phyloP scores from a whole-genome alignment of 768 basidiomycete species.

The Sporobolomyces phaffii region DNA sequence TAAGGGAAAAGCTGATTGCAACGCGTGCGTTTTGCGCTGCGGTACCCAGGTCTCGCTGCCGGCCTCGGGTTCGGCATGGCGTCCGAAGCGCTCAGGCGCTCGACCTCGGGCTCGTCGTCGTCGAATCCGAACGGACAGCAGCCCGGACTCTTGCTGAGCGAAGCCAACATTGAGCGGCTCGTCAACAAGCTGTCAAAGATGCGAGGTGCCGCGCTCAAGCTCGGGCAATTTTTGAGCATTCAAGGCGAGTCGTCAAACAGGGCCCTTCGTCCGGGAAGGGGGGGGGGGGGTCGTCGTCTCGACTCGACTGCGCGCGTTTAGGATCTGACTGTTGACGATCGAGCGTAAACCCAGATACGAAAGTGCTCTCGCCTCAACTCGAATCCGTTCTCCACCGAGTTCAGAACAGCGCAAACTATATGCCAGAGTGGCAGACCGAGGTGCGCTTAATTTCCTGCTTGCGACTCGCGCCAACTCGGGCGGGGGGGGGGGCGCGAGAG shows the following conservation, averaged over 20 bases:
- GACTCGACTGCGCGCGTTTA: no score
- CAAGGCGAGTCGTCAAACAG: constrained; percentile 65
- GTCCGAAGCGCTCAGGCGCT: constrained; percentile 71
- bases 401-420: constrained; percentile 93
- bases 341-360: constrained; percentile 59
- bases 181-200: constrained; percentile 90
- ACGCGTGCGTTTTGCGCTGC: no score
- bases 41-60: constrained; percentile 86
- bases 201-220: constrained; percentile 91
- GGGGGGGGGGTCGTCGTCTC: neutral
- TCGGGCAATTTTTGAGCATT: constrained; percentile 96
- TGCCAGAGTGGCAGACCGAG: constrained; percentile 99
- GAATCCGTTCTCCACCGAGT: constrained; percentile 83
- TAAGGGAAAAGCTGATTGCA: no score
- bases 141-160: constrained; percentile 72
- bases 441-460: constrained; percentile 49
- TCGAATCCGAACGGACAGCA: constrained; percentile 27
- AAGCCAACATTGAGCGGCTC: constrained; percentile 79
- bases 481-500: no score
- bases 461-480: no score
- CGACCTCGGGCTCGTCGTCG: constrained; percentile 48
- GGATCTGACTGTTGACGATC: neutral
- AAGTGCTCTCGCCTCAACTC: constrained; percentile 76
- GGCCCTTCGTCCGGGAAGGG: no score
- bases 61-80: constrained; percentile 85